Evolutionary conservation across 768 basidiomycete species (phyloP), one percentile per base, ranked within the genome.

Genomic region (Kwoniella newhampshirensis): DNA sequence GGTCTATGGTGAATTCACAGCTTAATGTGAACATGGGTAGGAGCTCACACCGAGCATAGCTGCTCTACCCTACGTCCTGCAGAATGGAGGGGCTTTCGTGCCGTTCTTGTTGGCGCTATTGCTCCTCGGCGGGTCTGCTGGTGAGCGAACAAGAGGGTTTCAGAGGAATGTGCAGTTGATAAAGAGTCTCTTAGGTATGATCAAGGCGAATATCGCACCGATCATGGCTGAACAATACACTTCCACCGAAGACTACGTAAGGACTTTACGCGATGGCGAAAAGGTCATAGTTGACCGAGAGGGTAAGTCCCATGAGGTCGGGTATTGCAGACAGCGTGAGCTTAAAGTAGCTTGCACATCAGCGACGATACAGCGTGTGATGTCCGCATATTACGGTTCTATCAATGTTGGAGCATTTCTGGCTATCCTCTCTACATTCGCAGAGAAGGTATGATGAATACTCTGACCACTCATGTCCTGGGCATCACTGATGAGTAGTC

Each of bases 331-430:
- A 7, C n/a, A 8, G 17, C 21, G 21, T 42, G 40, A 23, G 40
- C 36, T 11, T n/a, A 17, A 42, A n/a, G 15, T 7, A 42, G 39
- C 41, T 53, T 20, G 23, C 21, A 23, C 25, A 40, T 39, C 13
- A 62, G 60, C 57, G 13, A 73, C 66, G 7, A 66, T 73, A 9
- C 63, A 67, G 27, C 46, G 60, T 17, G 66, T 64, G 50, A 53
- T 70, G 42, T 58, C 64, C 4, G 51, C 51, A 8, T 74, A 70
- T 51, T 74, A 71, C 50, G 67, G 60, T 36, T 61, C 59, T 8
- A 67, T 71, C 65, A 75, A 75, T 57, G 49, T 76, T 11, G 75
- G 75, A 12, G 67, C 70, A 3, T 68, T 76, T 61, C 44, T 68
- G 39, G 54, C 61, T 39, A 57, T 66, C 17, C 42, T 50, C 13